Conservation (phyloP, 1,139 yeast species). For the Yueomyces sp. region DNA sequence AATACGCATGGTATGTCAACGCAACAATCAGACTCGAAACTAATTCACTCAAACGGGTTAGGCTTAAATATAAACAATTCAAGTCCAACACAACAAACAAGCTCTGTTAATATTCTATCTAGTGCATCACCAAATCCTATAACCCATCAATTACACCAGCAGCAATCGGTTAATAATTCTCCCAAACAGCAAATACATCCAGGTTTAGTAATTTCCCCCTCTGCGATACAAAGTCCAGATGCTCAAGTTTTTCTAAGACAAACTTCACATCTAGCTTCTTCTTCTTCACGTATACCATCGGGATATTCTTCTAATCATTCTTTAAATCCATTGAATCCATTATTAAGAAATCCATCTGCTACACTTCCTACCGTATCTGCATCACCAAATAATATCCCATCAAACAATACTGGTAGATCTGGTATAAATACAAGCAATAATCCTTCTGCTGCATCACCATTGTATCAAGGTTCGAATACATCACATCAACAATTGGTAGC, state of each 20-base stretch:
- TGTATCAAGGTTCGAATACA: slow-evolving; percentile 3
- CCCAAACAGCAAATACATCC: neutral
- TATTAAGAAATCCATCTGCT: slow-evolving; percentile 20
- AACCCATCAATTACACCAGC: neutral
- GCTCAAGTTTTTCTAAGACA: slow-evolving; percentile 11
- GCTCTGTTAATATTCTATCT: neutral
- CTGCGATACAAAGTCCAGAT: neutral
- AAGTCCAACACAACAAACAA: neutral
- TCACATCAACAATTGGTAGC: slow-evolving; percentile 13
- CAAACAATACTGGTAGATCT: slow-evolving; percentile 13
- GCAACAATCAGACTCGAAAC: too few relatives aligned
- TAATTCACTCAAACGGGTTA: slow-evolving; percentile 5
- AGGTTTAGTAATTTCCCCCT: neutral
- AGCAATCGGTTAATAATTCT: neutral
- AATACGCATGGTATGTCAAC: neutral
- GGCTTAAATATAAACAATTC: slow-evolving; percentile 3
- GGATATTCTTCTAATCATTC: slow-evolving; percentile 21
- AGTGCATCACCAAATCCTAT: neutral
- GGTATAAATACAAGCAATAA: slow-evolving; percentile 5
- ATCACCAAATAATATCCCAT: slow-evolving; percentile 3
- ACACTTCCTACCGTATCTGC: slow-evolving; percentile 6
- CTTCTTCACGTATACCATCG: slow-evolving; percentile 24
- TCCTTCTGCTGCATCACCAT: slow-evolving; percentile 1
- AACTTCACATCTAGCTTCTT: slow-evolving; percentile 15
- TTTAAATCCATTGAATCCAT: slow-evolving; percentile 17